Evolutionary conservation across 2,329 filamentous ascomycete species (phyloP).

Genomic region (Aspergillus tubingensis): DNA sequence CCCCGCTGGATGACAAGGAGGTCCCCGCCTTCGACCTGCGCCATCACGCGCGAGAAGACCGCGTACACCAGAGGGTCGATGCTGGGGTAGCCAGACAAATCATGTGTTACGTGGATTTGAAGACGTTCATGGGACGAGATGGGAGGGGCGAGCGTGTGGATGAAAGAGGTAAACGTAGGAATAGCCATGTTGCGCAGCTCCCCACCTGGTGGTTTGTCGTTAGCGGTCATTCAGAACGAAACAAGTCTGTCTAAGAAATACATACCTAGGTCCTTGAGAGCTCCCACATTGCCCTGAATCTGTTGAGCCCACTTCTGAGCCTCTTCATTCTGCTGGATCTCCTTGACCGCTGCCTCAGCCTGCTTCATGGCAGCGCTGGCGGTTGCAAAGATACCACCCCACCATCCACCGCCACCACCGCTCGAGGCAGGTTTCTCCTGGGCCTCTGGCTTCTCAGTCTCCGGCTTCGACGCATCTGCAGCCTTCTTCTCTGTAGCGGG

Average conservation of each 20-base stretch:
- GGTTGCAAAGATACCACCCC: slow-evolving; percentile 81
- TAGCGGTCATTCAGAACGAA: neutral
- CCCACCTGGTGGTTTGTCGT: slow-evolving; percentile 65
- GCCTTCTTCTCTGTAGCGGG: slow-evolving; percentile 72
- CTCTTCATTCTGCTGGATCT: slow-evolving; percentile 95
- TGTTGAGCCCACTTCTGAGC: slow-evolving; percentile 96
- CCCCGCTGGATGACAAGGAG: slow-evolving; percentile 92
- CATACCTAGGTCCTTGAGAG: slow-evolving; percentile 72
- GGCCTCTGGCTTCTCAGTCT: slow-evolving; percentile 46
- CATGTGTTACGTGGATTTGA: slow-evolving; percentile 95
- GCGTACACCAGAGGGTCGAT: slow-evolving; percentile 89
- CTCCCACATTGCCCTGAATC: slow-evolving; percentile 83
- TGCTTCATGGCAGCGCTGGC: slow-evolving; percentile 76
- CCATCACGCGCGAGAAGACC: slow-evolving; percentile 94
- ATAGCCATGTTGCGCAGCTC: slow-evolving; percentile 83
- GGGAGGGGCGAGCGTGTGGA: slow-evolving; percentile 92
- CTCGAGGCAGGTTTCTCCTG: slow-evolving; percentile 45
- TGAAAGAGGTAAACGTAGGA: slow-evolving; percentile 90
- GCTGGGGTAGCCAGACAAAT: slow-evolving; percentile 89
- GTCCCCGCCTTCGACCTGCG: slow-evolving; percentile 97
- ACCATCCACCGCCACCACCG: slow-evolving; percentile 78
- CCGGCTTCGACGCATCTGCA: slow-evolving; percentile 48
- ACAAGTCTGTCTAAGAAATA: slow-evolving; percentile 10
- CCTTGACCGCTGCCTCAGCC: slow-evolving; percentile 88
- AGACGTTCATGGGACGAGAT: slow-evolving; percentile 97